These are phyloP conservation scores for Quercus berberidifolia DNA, from an alignment of 306 rosid species.

Conservation along the genomic window DNA sequence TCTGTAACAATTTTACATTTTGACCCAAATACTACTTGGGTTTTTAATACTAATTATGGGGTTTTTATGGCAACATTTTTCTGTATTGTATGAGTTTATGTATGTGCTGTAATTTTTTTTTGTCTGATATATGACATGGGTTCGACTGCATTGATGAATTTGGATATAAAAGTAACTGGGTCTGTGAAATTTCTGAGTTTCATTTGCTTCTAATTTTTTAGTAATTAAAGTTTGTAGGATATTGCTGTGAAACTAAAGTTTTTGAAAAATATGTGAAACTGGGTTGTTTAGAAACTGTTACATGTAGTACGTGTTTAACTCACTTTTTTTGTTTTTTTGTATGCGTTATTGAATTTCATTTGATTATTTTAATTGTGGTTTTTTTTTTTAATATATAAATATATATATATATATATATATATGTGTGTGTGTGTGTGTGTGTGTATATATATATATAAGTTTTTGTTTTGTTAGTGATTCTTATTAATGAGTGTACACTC, in stretches of 20 bases:
- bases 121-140: neutral
- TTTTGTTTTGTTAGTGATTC: neutral
- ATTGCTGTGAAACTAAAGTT: neutral
- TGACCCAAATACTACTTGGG: neutral
- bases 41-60: neutral
- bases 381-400: neutral
- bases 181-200: neutral
- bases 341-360: neutral
- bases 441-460: too few relatives aligned
- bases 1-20: neutral
- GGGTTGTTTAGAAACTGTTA: too few relatives aligned
- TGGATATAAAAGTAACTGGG: neutral
- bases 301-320: too few relatives aligned
- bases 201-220: neutral
- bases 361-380: neutral
- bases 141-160: neutral
- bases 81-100: neutral
- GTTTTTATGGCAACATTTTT: neutral
- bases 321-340: neutral
- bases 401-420: too few relatives aligned
- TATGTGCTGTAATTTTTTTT: neutral
- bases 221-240: neutral
- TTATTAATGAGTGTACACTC: neutral
- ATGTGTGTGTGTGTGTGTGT: too few relatives aligned
- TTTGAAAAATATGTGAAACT: neutral